A percentile compares a stretch with the other conserved stretches of the same genome.
phyloP scores from a whole-genome alignment of 768 basidiomycete species.

The Gymnopilus junonius region DNA sequence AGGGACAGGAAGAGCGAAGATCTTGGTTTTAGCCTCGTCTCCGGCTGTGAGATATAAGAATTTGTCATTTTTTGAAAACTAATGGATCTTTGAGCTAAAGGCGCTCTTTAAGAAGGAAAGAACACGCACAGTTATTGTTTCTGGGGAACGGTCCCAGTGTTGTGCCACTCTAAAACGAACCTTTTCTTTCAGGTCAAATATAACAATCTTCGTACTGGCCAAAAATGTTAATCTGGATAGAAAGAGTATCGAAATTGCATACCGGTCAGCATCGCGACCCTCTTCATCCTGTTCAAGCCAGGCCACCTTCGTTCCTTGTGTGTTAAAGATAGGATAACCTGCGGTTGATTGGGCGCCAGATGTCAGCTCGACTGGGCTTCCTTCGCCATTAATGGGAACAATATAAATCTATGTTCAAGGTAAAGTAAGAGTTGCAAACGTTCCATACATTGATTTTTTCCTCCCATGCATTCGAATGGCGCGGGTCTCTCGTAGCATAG shows the following conservation, averaged over 20 bases:
- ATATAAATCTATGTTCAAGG: slow-evolving; percentile 61
- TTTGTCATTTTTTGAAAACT: slow-evolving; percentile 79
- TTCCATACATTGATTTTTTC: slow-evolving; percentile 79
- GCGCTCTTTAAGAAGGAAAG: not conserved
- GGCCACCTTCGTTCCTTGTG: slow-evolving; percentile 70
- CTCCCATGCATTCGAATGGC: slow-evolving; percentile 79
- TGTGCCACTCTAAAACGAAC: slow-evolving; percentile 77
- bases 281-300: slow-evolving; percentile 90
- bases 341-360: slow-evolving; percentile 88
- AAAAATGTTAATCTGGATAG: not conserved
- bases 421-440: not conserved
- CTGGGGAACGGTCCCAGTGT: slow-evolving; percentile 85
- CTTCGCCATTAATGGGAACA: slow-evolving; percentile 56
- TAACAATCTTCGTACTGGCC: slow-evolving; percentile 70
- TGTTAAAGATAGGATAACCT: slow-evolving; percentile 70
- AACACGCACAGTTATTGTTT: slow-evolving; percentile 56
- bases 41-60: slow-evolving; percentile 78
- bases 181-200: slow-evolving; percentile 72
- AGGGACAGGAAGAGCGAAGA: slow-evolving; percentile 74
- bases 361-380: slow-evolving; percentile 69
- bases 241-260: slow-evolving; percentile 2
- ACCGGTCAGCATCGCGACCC: slow-evolving; percentile 90
- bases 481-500: slow-evolving; percentile 86
- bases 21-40: slow-evolving; percentile 77
- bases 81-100: slow-evolving; percentile 1